Evolutionary conservation across 345 rosid species (phyloP).

Genomic region (Populus pruinosa): DNA sequence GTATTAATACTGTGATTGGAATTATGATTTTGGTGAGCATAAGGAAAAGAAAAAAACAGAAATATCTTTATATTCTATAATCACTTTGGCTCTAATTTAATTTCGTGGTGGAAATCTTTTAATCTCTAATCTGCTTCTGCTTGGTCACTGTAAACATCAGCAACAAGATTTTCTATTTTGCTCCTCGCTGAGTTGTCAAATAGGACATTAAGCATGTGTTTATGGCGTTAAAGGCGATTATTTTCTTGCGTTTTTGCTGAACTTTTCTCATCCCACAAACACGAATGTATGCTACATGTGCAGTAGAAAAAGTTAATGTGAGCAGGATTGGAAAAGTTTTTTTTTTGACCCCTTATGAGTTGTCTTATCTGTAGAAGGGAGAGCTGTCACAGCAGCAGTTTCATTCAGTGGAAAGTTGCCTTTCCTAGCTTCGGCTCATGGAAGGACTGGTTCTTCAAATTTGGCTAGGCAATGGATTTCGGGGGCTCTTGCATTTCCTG

Average conservation of each 20-base stretch:
- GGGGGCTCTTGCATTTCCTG: conserved; percentile 74
- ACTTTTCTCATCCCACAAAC: background rate
- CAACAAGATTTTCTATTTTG: no score
- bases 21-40: no score
- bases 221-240: background rate
- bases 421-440: conserved; percentile 45
- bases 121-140: no score
- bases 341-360: background rate
- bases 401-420: conserved; percentile 52
- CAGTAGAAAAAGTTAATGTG: background rate
- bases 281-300: background rate
- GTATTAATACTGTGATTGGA: no score
- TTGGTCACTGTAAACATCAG: no score
- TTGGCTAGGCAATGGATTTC: conserved; percentile 67
- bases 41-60: no score
- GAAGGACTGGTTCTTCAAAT: conserved; percentile 43
- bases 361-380: conserved; percentile 45
- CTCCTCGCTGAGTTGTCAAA: no score
- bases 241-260: background rate
- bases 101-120: no score
- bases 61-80: no score
- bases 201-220: no score
- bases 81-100: no score
- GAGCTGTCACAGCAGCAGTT: conserved; percentile 62
- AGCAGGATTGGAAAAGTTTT: background rate